Percentiles rank a stretch among this genome's conserved stretches.
Evolutionary conservation across 345 rosid genomes (phyloP).

Genomic region (Citrus cavaleriei): DNA sequence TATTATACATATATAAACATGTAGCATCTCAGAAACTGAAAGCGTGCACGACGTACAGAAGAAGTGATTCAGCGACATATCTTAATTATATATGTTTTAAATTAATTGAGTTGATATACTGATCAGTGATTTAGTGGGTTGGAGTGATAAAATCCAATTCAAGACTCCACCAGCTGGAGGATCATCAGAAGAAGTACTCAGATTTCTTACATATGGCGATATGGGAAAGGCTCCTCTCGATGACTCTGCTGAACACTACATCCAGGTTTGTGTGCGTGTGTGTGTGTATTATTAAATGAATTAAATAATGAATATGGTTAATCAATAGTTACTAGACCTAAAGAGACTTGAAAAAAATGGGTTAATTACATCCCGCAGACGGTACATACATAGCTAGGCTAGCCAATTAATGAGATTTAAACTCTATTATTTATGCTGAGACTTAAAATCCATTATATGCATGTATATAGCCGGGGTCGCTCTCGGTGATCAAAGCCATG

Average conservation of each 20-base stretch:
- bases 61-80: too few species aligned
- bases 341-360: too few species aligned
- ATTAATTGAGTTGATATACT: not conserved
- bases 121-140: constrained; percentile 50
- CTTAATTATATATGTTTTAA: too few species aligned
- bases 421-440: too few species aligned
- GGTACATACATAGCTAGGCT: too few species aligned
- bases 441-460: too few species aligned
- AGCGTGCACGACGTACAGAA: too few species aligned
- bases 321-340: not conserved
- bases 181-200: constrained; percentile 30
- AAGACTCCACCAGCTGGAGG: constrained; percentile 60
- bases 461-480: constrained; percentile 49
- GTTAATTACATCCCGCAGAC: too few species aligned
- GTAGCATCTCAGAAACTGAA: too few species aligned
- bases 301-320: not conserved
- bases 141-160: constrained; percentile 54
- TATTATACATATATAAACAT: too few species aligned
- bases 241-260: constrained; percentile 54
- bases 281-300: too few species aligned
- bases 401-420: too few species aligned
- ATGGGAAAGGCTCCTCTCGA: constrained; percentile 80
- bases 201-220: constrained; percentile 56
- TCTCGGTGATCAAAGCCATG: constrained; percentile 50
- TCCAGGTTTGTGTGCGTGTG: constrained; percentile 32